Evolutionary conservation across 202 grass and related monocot species (phyloP), one percentile per base, ranked within the genome.

Genomic region (Setaria viridis): DNA sequence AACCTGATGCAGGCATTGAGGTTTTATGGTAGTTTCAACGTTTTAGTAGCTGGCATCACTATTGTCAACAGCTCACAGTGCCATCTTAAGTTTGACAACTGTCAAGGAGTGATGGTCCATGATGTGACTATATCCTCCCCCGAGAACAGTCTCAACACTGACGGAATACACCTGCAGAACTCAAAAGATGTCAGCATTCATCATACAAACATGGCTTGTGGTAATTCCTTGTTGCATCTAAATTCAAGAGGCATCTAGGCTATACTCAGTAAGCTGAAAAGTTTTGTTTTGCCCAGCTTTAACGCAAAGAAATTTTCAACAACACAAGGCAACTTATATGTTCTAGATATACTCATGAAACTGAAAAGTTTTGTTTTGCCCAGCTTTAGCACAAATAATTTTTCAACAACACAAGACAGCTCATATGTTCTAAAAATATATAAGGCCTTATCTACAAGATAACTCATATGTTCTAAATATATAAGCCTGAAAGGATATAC

Each of bases 131-230:
- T 99, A 90, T 92, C 90, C 62, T 97, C 97, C 47, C 94, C 94
- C 17, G 90, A 90, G n/a, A 67, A 90, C 74, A 99, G 97, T 77
- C 83, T 91, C 74, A 99, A 97, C 90, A 99, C 97, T 5, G 97
- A 99, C 13, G 97, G 97, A 49, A 99, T 99, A 88, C 97, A 99
- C 90, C 88, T 99, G 77, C 94, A 99, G 80, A 99, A 97, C 80
- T 99, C 97, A 21, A 99, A 85, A 87, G 94, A 97, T 55, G 94
- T 99, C 71, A 94, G 90, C 89, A 97, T 99, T 78, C 92, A 97
- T 85, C 97, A 97, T 80, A 90, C 86, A 41, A 90, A 94, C 67
- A 35, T 99, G 81, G 89, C 90, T 67, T 97, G 97, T 2, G 92
- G 97, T 99, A 88, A 88, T 63, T 87, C 55, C 59, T 63, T 72